Conservation (phyloP, 768 basidiomycete species). For the Guyanaporus albipodus region DNA sequence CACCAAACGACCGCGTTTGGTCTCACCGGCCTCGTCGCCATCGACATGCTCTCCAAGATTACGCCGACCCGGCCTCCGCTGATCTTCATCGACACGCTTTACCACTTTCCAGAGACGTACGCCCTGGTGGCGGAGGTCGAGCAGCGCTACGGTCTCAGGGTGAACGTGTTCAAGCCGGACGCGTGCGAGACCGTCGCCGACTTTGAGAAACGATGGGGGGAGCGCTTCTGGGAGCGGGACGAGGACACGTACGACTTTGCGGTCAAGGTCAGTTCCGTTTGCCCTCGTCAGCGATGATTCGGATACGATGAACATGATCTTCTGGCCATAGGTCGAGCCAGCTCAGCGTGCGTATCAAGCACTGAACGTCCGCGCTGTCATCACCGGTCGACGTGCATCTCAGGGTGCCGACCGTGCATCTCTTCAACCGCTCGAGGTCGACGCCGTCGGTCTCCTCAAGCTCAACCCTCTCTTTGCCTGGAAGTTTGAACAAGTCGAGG, state of each 20-base stretch:
- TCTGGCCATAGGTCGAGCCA: constrained; percentile 75
- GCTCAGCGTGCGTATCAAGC: constrained; percentile 82
- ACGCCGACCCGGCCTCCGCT: constrained; percentile 59
- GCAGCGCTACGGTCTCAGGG: constrained; percentile 61
- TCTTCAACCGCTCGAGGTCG: constrained; percentile 84
- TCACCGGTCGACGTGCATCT: constrained; percentile 91
- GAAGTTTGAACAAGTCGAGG: constrained; percentile 80
- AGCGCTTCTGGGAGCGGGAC: constrained; percentile 81
- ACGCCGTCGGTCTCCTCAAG: constrained; percentile 86
- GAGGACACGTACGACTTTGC: constrained; percentile 87
- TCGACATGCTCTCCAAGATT: constrained; percentile 91
- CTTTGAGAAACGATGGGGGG: constrained; percentile 78
- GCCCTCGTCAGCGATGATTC: too few species aligned
- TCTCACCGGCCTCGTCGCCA: constrained; percentile 87
- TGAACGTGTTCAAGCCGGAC: constrained; percentile 78
- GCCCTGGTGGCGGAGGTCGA: constrained; percentile 82
- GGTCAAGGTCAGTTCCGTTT: constrained; percentile 67
- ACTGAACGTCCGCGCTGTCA: constrained; percentile 77
- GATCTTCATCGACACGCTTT: constrained; percentile 95
- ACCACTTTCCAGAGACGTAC: constrained; percentile 94
- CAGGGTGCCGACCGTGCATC: constrained; percentile 88
- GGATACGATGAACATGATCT: background rate
- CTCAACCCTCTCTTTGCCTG: constrained; percentile 91
- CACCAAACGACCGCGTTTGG: constrained; percentile 98
- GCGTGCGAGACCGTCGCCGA: constrained; percentile 62